Evolutionary conservation across 331 rosid species (phyloP).

Genomic region (Malus hybrid): DNA sequence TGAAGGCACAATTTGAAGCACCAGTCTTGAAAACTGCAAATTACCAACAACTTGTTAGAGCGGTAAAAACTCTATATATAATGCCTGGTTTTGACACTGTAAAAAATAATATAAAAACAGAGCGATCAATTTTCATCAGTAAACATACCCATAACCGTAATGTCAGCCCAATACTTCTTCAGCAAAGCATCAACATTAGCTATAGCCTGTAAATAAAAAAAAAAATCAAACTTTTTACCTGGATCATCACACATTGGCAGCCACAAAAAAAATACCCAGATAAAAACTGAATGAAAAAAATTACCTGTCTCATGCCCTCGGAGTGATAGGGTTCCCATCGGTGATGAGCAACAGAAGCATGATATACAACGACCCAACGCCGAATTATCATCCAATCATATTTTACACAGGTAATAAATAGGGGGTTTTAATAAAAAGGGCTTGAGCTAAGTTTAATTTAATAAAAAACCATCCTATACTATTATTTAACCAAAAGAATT

Average conservation of each 20-base stretch:
- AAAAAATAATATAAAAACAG: neutral
- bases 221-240: neutral
- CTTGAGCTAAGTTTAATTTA: no score
- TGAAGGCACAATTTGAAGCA: conserved; percentile 84
- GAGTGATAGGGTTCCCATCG: conserved; percentile 81
- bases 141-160: conserved; percentile 75
- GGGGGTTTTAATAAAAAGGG: no score
- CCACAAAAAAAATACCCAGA: neutral
- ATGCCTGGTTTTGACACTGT: no score
- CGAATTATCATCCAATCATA: no score
- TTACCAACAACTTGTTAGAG: conserved; percentile 1
- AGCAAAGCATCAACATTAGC: conserved; percentile 71
- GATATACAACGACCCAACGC: neutral
- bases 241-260: neutral
- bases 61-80: no score
- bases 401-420: no score
- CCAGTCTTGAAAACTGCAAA: conserved; percentile 84
- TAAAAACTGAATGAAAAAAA: conserved; percentile 3
- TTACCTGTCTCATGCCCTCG: conserved; percentile 76
- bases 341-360: conserved; percentile 66
- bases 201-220: conserved; percentile 43
- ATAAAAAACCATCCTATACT: no score
- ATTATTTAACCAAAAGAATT: no score
- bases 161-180: conserved; percentile 83
- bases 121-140: conserved; percentile 12